Evolutionary conservation across 148 eudicot genomes (phyloP), one percentile per base, ranked within the genome.

Genomic region (Amaranthus cruentus): DNA sequence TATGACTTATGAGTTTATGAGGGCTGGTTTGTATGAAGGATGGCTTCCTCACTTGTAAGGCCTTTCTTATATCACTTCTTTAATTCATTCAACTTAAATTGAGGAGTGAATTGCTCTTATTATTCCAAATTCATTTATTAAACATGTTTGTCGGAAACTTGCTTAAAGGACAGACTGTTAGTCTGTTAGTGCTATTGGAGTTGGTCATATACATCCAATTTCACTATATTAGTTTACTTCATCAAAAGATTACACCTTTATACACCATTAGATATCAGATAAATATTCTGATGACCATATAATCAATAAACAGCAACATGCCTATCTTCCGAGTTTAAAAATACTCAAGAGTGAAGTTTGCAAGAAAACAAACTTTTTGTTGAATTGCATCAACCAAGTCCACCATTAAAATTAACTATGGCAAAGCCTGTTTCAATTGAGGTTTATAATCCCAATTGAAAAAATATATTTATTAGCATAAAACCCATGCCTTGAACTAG

Each of bases 31-130:
- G 68, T 95, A 92, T 67, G 99, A 92, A 71, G 99, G 99, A 87
- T 95, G 99, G 99, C 97, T 95, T 77, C 99, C 99, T 49, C 84
- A 95, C 81, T 74, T 95, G 99, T 95, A 90, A 77, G 90, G 56
- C 53, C 52, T 11, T 68, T 73, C 7, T 57, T 15, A 42, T 55
- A 11, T 46, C 9, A 44, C 7, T 58, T 66, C 42, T 68, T 49
- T 56, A 13, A 5, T 60, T 38, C 13, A 58, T 47, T 59, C 75
- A 38, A 64, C 42, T 43, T 71, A 44, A 21, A 7, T 6, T 46
- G 54, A 75, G 4, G 7, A 13, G 52, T 5, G 56, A 52, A 54
- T 9, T 13, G 7, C 9, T 18, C 47, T 51, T 4, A 51, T n/a
- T 50, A 47, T 58, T 47, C 55, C 44, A 43, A 11, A 2, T 50